Evolutionary conservation across 2,329 filamentous ascomycete species (phyloP).

Genomic region (Chrysoporthe deuterocubensis): DNA sequence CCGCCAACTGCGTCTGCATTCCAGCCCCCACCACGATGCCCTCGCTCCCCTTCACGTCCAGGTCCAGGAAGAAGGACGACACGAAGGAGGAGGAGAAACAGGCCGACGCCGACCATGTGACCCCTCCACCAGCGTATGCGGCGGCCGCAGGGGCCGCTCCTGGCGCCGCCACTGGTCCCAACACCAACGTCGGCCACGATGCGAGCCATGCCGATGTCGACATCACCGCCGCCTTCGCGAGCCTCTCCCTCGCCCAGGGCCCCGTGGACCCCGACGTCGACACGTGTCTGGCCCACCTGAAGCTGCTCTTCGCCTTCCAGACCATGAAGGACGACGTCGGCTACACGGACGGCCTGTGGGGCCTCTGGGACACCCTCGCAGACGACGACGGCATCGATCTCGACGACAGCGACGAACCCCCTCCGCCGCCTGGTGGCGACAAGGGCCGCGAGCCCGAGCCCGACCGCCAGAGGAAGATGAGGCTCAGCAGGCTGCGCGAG

Average conservation of each 20-base stretch:
- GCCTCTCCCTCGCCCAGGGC: slow-evolving; percentile 40
- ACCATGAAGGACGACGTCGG: slow-evolving; percentile 69
- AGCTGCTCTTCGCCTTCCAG: slow-evolving; percentile 71
- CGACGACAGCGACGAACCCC: not conserved
- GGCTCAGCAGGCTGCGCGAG: slow-evolving; percentile 63
- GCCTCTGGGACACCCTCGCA: slow-evolving; percentile 56
- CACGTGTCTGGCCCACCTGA: slow-evolving; percentile 73
- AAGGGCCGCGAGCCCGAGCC: slow-evolving; percentile 32
- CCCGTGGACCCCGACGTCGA: slow-evolving; percentile 48
- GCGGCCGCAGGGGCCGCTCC: no score
- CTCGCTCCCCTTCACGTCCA: no score
- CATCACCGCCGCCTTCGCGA: slow-evolving; percentile 44
- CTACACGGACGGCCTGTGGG: slow-evolving; percentile 69
- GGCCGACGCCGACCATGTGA: no score
- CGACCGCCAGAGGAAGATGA: slow-evolving; percentile 44
- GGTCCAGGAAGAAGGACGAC: no score
- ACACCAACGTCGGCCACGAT: not conserved
- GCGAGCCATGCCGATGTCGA: slow-evolving; percentile 41
- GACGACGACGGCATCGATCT: slow-evolving; percentile 28
- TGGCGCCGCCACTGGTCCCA: not conserved
- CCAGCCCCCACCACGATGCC: no score
- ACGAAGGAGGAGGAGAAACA: no score
- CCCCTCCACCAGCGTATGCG: no score
- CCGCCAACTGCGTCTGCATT: no score
- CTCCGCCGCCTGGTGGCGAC: slow-evolving; percentile 6